Evolutionary conservation across 768 basidiomycete genomes (phyloP).

Genomic region (Termitomyces sp.): DNA sequence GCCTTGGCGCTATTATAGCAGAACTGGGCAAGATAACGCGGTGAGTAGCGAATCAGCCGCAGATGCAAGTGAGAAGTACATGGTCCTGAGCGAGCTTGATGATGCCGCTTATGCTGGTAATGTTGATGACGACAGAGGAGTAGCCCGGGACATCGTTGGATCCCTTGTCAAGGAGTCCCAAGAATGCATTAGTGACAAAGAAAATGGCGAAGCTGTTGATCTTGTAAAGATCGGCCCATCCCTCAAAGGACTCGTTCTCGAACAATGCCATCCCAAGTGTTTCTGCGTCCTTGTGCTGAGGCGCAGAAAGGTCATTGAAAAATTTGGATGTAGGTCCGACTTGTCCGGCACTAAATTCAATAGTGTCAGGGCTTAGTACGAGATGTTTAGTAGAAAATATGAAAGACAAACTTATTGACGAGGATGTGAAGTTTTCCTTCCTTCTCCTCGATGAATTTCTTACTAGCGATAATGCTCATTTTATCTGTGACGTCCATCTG

Average conservation of each 20-base stretch:
- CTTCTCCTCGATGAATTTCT: slow-evolving; percentile 44
- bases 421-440: slow-evolving; percentile 75
- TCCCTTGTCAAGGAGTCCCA: slow-evolving; percentile 71
- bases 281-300: slow-evolving; percentile 57
- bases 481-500: slow-evolving; percentile 71
- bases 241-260: slow-evolving; percentile 54
- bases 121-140: slow-evolving; percentile 68
- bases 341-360: slow-evolving; percentile 62
- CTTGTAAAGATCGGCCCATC: slow-evolving; percentile 56
- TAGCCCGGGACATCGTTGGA: slow-evolving; percentile 51
- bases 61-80: slow-evolving; percentile 38
- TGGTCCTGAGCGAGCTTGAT: slow-evolving; percentile 71
- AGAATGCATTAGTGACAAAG: slow-evolving; percentile 72
- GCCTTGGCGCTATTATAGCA: slow-evolving; percentile 80
- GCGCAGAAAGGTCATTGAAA: slow-evolving; percentile 48
- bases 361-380: neutral
- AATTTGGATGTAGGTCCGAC: slow-evolving; percentile 57
- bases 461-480: slow-evolving; percentile 53
- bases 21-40: slow-evolving; percentile 39
- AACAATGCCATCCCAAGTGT: slow-evolving; percentile 68
- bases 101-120: slow-evolving; percentile 71
- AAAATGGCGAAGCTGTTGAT: slow-evolving; percentile 75
- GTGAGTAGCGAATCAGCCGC: neutral
- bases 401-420: slow-evolving; percentile 58
- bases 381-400: neutral